Evolutionary conservation across 106 monocot genomes (phyloP).

Genomic region (Hemerocallis citrina): DNA sequence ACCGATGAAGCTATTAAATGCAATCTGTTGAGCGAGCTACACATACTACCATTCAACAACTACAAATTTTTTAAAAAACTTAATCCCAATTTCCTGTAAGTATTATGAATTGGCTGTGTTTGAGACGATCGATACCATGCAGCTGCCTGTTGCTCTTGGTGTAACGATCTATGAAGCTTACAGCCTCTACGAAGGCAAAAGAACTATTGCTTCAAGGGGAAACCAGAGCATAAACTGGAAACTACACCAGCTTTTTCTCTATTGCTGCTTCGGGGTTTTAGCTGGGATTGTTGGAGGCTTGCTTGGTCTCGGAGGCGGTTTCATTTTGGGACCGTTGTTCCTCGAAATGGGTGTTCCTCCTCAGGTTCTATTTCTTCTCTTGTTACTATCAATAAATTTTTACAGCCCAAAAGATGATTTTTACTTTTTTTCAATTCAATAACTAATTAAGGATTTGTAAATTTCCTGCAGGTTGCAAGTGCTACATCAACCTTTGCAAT

Average conservation of each 20-base stretch:
- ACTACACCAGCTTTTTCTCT: conserved; percentile 31
- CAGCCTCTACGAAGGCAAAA: conserved; percentile 31
- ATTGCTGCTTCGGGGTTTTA: conserved; percentile 40
- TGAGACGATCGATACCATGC: no score
- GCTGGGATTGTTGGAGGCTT: conserved; percentile 46
- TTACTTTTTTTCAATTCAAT: neutral
- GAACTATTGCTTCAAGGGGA: conserved; percentile 38
- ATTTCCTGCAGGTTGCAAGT: conserved; percentile 51
- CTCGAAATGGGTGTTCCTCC: conserved; percentile 52
- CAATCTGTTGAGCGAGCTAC: no score
- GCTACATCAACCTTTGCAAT: conserved; percentile 51
- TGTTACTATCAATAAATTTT: neutral
- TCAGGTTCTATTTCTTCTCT: conserved; percentile 29
- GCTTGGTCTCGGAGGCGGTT: conserved; percentile 50
- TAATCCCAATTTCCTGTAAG: no score
- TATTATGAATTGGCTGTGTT: no score
- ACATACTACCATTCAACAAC: no score
- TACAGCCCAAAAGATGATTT: neutral
- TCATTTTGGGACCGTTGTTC: conserved; percentile 49
- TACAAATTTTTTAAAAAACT: neutral
- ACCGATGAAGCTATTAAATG: no score
- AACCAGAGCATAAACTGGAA: conserved; percentile 39
- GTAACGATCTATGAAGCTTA: conserved; percentile 38
- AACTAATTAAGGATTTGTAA: no score
- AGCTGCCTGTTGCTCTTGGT: conserved; percentile 35